phyloP scores from a whole-genome alignment of 2,329 filamentous ascomycete species.

The Chaetomium olivaceum region DNA sequence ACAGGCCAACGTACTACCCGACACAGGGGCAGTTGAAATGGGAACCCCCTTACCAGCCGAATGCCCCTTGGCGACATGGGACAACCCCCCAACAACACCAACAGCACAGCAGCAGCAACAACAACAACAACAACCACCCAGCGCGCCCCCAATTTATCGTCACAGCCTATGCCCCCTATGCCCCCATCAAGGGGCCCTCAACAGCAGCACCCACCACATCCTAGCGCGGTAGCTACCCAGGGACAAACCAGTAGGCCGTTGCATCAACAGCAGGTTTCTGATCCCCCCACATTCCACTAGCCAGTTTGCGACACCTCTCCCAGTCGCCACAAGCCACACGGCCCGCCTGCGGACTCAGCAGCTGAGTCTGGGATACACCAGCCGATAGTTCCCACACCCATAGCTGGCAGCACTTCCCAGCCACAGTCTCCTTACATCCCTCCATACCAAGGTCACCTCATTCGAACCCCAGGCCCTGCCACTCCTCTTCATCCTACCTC shows the following conservation, averaged over 20 bases:
- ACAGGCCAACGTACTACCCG: constrained; percentile 31
- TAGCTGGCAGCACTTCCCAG: constrained; percentile 4
- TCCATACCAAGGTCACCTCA: constrained; percentile 19
- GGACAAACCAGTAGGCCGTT: constrained; percentile 24
- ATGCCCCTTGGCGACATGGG: constrained; percentile 14
- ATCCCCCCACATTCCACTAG: constrained; percentile 34
- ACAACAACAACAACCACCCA: not conserved
- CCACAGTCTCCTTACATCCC: constrained; percentile 21
- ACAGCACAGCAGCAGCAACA: not conserved
- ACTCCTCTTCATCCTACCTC: constrained; percentile 26
- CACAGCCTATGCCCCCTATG: constrained; percentile 12
- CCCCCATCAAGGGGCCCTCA: constrained; percentile 21
- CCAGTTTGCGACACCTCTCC: constrained; percentile 40
- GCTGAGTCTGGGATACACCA: constrained; percentile 9
- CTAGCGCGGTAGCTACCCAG: constrained; percentile 23
- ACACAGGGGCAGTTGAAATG: constrained; percentile 42
- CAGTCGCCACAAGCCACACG: constrained; percentile 41
- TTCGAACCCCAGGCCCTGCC: constrained; percentile 24
- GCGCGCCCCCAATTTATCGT: constrained; percentile 3
- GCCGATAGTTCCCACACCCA: constrained; percentile 9
- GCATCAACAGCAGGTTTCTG: constrained; percentile 27
- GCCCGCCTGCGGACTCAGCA: constrained; percentile 24
- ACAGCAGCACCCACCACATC: constrained; percentile 14
- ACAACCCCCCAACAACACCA: constrained; percentile 9
- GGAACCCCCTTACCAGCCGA: constrained; percentile 45